These are phyloP conservation scores for Globisporangium cystogenes DNA, from an alignment of 352 stramenopile genomes.

Conservation along the genomic window DNA sequence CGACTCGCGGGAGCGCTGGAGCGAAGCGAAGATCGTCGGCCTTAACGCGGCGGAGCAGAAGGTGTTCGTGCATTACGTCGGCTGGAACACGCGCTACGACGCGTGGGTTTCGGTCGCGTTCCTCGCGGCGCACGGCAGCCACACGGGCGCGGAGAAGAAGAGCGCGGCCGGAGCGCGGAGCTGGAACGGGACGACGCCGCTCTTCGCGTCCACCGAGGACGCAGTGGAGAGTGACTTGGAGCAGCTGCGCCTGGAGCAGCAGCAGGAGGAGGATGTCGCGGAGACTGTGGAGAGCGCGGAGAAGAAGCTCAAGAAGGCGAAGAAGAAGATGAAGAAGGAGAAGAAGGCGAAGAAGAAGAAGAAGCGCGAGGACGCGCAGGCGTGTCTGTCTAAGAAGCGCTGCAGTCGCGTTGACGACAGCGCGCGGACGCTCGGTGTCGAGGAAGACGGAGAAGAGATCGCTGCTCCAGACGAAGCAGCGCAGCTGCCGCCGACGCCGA, in stretches of 20 bases:
- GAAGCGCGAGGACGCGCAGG: background rate
- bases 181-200: conserved; percentile 46
- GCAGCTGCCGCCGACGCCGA: background rate
- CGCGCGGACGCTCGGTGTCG: too few species aligned
- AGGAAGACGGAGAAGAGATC: too few species aligned
- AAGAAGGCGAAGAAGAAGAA: conserved; percentile 3
- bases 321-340: background rate
- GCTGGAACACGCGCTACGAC: conserved; percentile 73
- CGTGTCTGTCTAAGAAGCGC: too few species aligned
- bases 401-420: background rate
- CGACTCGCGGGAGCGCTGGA: conserved; percentile 46
- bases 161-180: conserved; percentile 17
- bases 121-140: conserved; percentile 45
- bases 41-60: conserved; percentile 26
- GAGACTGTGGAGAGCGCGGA: background rate
- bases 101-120: conserved; percentile 43
- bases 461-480: too few species aligned
- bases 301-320: conserved; percentile 2
- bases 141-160: conserved; percentile 29
- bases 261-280: too few species aligned
- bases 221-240: too few species aligned
- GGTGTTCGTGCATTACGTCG: conserved; percentile 69
- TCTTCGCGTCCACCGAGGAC: conserved; percentile 19
- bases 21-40: conserved; percentile 54
- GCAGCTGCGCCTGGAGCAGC: background rate